Percentiles rank a stretch among this genome's conserved stretches.
Evolutionary conservation across 1,284 basidiomycete species (phyloP).

Genomic region (Heliocybe sulcata): DNA sequence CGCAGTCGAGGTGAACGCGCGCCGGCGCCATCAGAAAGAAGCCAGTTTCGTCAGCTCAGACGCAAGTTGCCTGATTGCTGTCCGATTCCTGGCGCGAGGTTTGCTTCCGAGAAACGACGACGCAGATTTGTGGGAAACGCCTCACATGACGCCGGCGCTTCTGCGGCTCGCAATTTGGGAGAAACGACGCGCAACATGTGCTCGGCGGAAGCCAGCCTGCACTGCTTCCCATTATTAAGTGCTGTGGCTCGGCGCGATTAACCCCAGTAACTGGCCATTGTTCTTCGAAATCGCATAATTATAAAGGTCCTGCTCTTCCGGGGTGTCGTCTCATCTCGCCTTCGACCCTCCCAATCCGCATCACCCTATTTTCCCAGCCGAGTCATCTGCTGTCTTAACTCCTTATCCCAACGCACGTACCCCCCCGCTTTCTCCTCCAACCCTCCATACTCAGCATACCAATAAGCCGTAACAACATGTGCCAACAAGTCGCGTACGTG

Average conservation of each 20-base stretch:
- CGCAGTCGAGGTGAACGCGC: background rate
- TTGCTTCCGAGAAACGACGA: background rate
- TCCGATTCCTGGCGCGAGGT: background rate
- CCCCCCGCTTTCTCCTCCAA: background rate
- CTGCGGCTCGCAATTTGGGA: background rate
- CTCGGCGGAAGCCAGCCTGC: background rate
- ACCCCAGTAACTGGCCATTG: background rate
- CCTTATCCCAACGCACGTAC: background rate
- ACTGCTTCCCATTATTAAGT: background rate
- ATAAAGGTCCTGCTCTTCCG: background rate
- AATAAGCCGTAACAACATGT: constrained; percentile 18
- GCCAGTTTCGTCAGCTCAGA: background rate
- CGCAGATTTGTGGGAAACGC: background rate
- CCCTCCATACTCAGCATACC: background rate
- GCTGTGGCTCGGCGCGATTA: background rate
- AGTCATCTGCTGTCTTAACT: background rate
- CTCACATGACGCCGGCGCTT: background rate
- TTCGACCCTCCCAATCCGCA: background rate
- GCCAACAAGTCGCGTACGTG: constrained; percentile 29
- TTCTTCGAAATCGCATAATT: constrained; percentile 1
- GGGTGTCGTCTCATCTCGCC: background rate
- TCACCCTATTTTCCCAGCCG: background rate
- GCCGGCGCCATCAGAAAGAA: background rate
- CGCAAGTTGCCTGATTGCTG: background rate
- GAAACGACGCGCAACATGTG: background rate